These are phyloP conservation scores for Cruciata laevipes DNA, from an alignment of 257 asterid species.

Conservation along the genomic window DNA sequence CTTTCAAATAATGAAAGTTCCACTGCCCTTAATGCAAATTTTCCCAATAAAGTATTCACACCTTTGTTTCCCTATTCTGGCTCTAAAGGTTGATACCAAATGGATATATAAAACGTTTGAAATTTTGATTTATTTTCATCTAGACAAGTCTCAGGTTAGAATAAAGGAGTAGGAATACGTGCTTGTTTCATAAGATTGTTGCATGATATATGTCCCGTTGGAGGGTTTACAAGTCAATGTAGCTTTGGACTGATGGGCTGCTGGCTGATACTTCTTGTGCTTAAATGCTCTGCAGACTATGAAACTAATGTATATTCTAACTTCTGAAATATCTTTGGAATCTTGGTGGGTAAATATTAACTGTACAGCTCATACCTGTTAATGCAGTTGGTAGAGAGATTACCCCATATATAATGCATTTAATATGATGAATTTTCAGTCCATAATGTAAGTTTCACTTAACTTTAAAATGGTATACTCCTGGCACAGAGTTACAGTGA, in stretches of 20 bases:
- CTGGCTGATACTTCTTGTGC: background rate
- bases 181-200: background rate
- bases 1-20: no score
- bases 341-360: background rate
- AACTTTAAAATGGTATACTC: background rate
- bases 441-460: background rate
- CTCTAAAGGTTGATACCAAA: background rate
- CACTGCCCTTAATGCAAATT: no score
- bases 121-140: background rate
- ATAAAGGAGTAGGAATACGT: background rate
- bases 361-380: background rate
- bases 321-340: background rate
- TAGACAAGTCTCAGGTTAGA: background rate
- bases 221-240: background rate
- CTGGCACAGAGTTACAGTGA: background rate
- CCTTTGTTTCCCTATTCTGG: background rate
- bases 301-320: background rate
- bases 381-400: background rate
- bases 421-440: background rate
- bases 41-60: no score
- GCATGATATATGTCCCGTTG: background rate
- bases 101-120: background rate
- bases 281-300: background rate
- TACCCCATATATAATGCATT: background rate
- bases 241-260: conserved; percentile 1